Conservation (phyloP, 2,329 filamentous ascomycete species). For the Stromatinia cepivora region DNA sequence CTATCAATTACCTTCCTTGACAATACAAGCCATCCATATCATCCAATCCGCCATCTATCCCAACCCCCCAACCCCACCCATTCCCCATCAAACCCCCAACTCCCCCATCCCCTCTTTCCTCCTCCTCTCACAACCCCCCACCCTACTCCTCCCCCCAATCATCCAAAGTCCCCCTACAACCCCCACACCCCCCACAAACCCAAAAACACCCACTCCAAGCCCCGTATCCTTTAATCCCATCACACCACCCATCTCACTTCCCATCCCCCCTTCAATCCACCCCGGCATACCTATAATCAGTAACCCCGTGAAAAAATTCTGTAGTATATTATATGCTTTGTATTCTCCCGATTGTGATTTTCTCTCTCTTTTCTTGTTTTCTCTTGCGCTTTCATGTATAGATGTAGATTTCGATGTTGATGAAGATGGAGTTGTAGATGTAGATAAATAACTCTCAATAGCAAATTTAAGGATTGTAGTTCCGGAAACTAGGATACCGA, state of each 20-base stretch:
- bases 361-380: background rate
- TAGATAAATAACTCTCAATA: background rate
- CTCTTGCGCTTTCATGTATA: background rate
- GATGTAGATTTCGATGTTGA: too few species aligned
- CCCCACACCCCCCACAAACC: background rate
- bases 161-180: background rate
- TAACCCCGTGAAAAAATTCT: background rate
- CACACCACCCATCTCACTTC: background rate
- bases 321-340: background rate
- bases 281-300: background rate
- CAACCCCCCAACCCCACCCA: background rate
- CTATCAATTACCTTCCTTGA: too few species aligned
- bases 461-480: background rate
- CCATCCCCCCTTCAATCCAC: background rate
- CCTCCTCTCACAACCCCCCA: too few species aligned
- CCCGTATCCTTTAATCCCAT: conserved; percentile 10
- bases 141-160: background rate
- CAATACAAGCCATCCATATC: background rate
- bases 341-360: background rate
- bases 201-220: background rate
- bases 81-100: background rate
- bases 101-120: background rate
- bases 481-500: background rate
- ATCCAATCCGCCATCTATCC: background rate
- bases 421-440: too few species aligned